Evolutionary conservation across 768 basidiomycete species (phyloP).

Genomic region (Phaeolepiota aurea): DNA sequence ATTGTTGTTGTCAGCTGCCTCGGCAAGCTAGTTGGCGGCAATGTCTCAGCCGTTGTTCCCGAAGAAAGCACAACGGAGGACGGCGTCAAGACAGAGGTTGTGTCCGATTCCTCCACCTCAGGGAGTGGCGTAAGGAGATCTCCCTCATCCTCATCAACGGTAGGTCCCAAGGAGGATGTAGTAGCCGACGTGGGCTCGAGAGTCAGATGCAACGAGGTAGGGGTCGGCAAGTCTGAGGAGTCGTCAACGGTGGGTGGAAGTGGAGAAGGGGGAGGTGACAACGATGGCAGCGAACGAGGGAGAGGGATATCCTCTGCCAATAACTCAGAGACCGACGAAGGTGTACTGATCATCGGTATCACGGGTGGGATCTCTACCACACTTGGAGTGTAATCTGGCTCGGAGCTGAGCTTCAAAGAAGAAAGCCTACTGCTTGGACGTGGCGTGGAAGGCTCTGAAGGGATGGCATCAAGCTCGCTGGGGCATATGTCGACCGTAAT

Average conservation of each 20-base stretch:
- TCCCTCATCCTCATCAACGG: conserved; percentile 3
- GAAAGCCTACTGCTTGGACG: no score
- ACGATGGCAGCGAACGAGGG: conserved; percentile 9
- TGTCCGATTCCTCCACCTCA: conserved; percentile 1
- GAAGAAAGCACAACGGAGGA: conserved; percentile 19
- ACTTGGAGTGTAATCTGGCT: conserved; percentile 17
- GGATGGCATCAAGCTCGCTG: conserved; percentile 30
- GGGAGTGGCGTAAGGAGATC: conserved; percentile 9
- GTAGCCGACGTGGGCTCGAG: conserved; percentile 2
- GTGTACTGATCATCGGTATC: conserved; percentile 22
- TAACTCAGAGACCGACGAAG: conserved; percentile 18
- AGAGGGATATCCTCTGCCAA: conserved; percentile 18
- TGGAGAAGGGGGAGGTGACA: conserved; percentile 8
- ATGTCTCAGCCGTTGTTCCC: conserved; percentile 14
- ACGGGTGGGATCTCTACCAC: conserved; percentile 17
- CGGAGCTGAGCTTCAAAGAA: conserved; percentile 21
- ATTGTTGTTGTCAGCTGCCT: conserved; percentile 11
- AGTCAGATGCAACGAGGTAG: conserved; percentile 18
- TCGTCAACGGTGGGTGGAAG: conserved; percentile 13
- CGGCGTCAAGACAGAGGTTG: conserved; percentile 21
- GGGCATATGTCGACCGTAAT: conserved; percentile 40
- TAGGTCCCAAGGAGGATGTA: neutral
- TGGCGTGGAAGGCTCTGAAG: conserved; percentile 33
- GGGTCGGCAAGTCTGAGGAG: conserved; percentile 20
- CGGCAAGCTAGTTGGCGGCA: conserved; percentile 14